Conservation (phyloP, 768 basidiomycete species). For the Tephrocybe sp. region DNA sequence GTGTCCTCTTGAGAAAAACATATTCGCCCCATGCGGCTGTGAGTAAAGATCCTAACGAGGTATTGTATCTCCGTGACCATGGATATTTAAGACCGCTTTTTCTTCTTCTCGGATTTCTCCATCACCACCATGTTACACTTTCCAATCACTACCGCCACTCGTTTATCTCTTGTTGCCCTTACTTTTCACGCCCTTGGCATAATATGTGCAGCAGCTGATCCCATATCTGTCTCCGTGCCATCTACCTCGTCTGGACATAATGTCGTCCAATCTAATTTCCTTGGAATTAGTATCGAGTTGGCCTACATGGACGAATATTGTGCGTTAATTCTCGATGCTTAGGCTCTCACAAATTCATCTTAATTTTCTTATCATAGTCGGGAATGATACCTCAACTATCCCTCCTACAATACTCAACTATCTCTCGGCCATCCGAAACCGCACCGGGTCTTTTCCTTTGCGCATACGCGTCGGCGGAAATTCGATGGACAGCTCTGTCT, state of each 20-base stretch:
- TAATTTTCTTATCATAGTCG: conserved; percentile 35
- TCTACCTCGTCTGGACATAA: conserved; percentile 32
- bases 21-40: background rate
- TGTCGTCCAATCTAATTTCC: conserved; percentile 52
- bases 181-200: conserved; percentile 6
- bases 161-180: conserved; percentile 12
- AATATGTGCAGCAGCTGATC: conserved; percentile 22
- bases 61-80: background rate
- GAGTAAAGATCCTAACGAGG: too few relatives aligned
- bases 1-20: too few relatives aligned
- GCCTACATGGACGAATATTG: conserved; percentile 60
- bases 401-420: conserved; percentile 59
- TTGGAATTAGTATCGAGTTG: conserved; percentile 68
- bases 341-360: background rate
- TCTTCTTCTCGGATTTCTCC: background rate
- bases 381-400: conserved; percentile 50
- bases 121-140: conserved; percentile 5
- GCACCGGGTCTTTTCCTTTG: conserved; percentile 43
- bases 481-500: conserved; percentile 44
- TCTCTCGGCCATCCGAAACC: conserved; percentile 49
- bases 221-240: conserved; percentile 31
- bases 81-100: background rate
- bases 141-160: conserved; percentile 12
- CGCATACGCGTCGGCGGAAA: conserved; percentile 54
- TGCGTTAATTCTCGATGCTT: conserved; percentile 23